phyloP scores from a whole-genome alignment of 148 eudicot species.

The Talinum fruticosum region DNA sequence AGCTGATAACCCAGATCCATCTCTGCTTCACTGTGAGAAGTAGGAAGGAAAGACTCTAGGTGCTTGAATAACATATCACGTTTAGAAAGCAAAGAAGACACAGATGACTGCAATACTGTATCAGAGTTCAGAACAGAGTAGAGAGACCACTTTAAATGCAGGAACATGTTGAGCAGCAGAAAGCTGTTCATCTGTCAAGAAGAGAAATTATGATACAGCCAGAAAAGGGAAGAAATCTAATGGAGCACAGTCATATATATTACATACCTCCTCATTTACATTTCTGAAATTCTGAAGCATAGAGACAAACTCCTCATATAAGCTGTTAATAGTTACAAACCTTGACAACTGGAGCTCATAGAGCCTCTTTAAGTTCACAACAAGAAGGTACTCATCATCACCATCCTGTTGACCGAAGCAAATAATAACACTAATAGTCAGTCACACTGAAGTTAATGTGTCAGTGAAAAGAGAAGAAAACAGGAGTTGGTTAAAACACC shows the following conservation, averaged over 20 bases:
- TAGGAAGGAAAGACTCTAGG: constrained; percentile 52
- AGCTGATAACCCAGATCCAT: constrained; percentile 49
- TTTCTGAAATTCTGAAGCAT: constrained; percentile 63
- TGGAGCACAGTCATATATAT: constrained; percentile 8
- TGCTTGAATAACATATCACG: constrained; percentile 66
- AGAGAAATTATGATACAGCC: constrained; percentile 10
- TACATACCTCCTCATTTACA: constrained; percentile 78
- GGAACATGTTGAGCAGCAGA: constrained; percentile 82
- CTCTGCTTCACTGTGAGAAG: constrained; percentile 41
- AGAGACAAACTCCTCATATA: constrained; percentile 55
- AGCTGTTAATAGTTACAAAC: constrained; percentile 60
- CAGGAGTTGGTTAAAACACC: neutral
- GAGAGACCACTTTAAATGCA: constrained; percentile 76
- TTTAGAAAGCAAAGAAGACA: constrained; percentile 58
- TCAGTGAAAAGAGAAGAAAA: constrained; percentile 4
- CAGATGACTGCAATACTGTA: constrained; percentile 51
- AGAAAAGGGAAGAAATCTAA: neutral
- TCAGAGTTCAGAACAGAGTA: constrained; percentile 56
- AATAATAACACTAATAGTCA: constrained; percentile 6
- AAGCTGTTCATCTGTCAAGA: constrained; percentile 66
- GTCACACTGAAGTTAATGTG: constrained; percentile 12
- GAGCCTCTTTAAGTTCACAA: constrained; percentile 87
- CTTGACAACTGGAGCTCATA: constrained; percentile 81
- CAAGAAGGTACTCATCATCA: constrained; percentile 82
- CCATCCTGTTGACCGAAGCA: constrained; percentile 54